These are phyloP conservation scores for Chionographis japonica DNA, from an alignment of 106 monocot genomes.

Conservation along the genomic window DNA sequence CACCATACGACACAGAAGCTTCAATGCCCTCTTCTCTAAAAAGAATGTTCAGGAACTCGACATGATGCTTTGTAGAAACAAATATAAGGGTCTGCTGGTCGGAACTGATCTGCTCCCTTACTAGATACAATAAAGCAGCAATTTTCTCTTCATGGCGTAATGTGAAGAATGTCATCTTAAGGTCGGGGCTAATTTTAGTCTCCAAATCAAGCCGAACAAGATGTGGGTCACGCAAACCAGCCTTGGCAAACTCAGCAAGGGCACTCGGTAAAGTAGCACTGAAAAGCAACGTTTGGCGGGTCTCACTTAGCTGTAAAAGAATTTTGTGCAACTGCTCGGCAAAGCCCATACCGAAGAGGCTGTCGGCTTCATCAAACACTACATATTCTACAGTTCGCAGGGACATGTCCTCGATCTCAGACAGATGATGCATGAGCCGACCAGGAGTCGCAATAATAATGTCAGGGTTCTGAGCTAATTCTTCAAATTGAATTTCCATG, in stretches of 20 bases:
- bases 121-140: conserved; percentile 79
- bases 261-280: conserved; percentile 92
- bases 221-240: conserved; percentile 85
- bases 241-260: conserved; percentile 94
- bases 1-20: conserved; percentile 82
- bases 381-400: conserved; percentile 88
- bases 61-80: conserved; percentile 93
- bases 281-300: conserved; percentile 90
- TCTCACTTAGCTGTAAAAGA: conserved; percentile 66
- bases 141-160: conserved; percentile 89
- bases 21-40: conserved; percentile 88
- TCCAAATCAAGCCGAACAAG: conserved; percentile 83
- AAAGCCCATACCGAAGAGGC: conserved; percentile 91
- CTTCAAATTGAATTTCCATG: conserved; percentile 97
- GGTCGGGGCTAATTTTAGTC: conserved; percentile 86
- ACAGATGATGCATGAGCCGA: conserved; percentile 89
- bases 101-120: conserved; percentile 71
- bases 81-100: conserved; percentile 87
- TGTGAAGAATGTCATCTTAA: conserved; percentile 69
- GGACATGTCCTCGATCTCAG: conserved; percentile 83
- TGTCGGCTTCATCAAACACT: conserved; percentile 98
- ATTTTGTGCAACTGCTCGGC: conserved; percentile 82
- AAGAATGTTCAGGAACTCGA: conserved; percentile 78
- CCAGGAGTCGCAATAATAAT: conserved; percentile 98
- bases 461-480: conserved; percentile 84